Evolutionary conservation across 495 filamentous ascomycete species (phyloP), one percentile per base, ranked within the genome.

Genomic region (Penicillium bialowiezense): DNA sequence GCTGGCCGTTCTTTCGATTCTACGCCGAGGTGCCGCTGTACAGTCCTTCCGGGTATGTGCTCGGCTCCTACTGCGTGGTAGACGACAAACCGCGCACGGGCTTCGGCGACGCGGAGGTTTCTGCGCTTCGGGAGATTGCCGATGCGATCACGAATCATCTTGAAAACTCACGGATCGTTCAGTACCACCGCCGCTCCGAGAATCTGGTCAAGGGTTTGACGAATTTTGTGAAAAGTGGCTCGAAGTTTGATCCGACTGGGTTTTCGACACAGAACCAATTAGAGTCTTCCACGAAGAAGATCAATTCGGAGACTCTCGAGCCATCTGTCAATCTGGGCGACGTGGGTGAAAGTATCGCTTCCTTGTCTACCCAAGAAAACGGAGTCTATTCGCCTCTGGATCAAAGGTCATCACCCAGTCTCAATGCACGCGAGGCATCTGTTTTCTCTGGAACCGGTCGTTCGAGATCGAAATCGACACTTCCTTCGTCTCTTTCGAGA

Each of bases 11-110:
- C 43, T 50, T 69, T 2, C 66, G 62, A 24, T 88, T 84, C 56
- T 88, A 87, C 47, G 81, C 77, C 7, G 83, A 79, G n/a, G 77
- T 81, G 3, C 83, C 84, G 0, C 68, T 88, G 10, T 62, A 75
- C 20, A 80, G 74, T 2, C 73, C 70, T 8, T 66, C 66, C 10
- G 83, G 83, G 5, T 73, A 81, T 28, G 70, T 76, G 2, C 80
- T 88, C 38, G 84, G 84, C 13, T 81, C 77, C 7, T 76, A 82
- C 50, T 83, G 80, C 41, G 68, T 86, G 14, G 62, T 83, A 1
- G 81, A 86, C 56, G 65, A 74, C 21, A 57, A 64, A 17, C 72
- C 78, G 15, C 69, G 74, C 2, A 32, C 50, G 1, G 55, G 66
- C 7, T 56, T 68, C 20, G 43, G 38, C 5, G 48, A 53, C 9